Base-by-base conservation (phyloP, 2,329 filamentous ascomycete genomes). In the Cryphonectria carpinicola region DNA sequence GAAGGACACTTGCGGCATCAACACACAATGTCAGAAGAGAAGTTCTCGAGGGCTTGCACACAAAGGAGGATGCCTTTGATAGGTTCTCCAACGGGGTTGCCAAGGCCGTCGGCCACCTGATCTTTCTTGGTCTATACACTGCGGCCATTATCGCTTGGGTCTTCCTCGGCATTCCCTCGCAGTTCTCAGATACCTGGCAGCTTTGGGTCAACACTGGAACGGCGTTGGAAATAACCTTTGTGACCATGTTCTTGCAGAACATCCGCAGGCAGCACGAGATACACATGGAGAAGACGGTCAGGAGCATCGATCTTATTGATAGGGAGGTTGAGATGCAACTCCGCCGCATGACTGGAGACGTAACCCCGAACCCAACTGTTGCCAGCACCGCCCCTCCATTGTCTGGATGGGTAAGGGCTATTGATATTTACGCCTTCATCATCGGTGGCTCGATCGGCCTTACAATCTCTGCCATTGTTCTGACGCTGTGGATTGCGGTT, bases 151-250 rank as follows among this genome's bases (percentile, higher is more conserved):
- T 77, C 63, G 73, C 78, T 43, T 82, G 80, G 80, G 70, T 80
- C 13, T 77, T 74, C 43, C 77, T 78, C 22, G 81, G 80, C 1
- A 72, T 75, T 3, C 73, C 73, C 14, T 73, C 75, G 43, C 39
- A 74, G 41, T 82, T 76, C 70, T 77, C 75, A 58, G 75, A 81
- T 72, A 76, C 75, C 8, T 82, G 81, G 81, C 81, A 82, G 75
- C 76, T 82, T 17, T 80, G 82, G 73, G 80, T 83, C 75, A 83
- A 84, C 77, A 82, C 83, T 3, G 81, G 82, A 11, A 83, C 82
- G 0, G 82, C 83, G 0, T 78, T 83, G 32, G 75, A 81, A 65
- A 80, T 85, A 72, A 81, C 81, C 1, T 79, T 84, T 61, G 79
- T 80, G 1, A 80, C 75, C 43, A 76, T 78, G 64, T 83, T 83